A percentile compares a stretch with the other conserved stretches of the same genome.
Conservation (phyloP, 345 rosid genomes). For the Euphorbia pulcherrima region DNA sequence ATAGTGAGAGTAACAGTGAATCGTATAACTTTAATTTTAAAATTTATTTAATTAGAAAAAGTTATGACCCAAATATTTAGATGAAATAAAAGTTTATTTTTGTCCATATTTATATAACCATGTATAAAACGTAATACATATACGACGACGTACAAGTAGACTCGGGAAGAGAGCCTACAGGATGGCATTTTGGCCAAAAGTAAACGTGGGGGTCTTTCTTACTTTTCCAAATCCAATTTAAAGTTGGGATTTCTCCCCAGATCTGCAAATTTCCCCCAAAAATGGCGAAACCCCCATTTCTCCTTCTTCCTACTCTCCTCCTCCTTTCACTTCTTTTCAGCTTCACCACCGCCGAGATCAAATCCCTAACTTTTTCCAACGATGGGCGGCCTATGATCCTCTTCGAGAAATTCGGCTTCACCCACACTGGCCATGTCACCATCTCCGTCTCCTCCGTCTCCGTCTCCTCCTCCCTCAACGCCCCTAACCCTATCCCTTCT, state of each 20-base stretch:
- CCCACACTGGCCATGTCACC: slow-evolving; percentile 67
- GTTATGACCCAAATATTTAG: too few relatives aligned
- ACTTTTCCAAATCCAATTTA: background rate
- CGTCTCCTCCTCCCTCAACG: slow-evolving; percentile 44
- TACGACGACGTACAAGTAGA: background rate
- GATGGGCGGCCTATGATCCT: slow-evolving; percentile 93
- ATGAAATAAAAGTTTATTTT: too few relatives aligned
- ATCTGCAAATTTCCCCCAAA: background rate
- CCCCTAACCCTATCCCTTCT: slow-evolving; percentile 50
- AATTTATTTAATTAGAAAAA: too few relatives aligned
- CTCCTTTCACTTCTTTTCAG: background rate
- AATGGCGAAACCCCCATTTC: slow-evolving; percentile 44
- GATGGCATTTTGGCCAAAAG: background rate
- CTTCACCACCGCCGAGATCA: slow-evolving; percentile 23
- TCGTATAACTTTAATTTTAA: too few relatives aligned
- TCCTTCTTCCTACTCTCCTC: slow-evolving; percentile 20
- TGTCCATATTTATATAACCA: too few relatives aligned
- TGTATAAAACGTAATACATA: too few relatives aligned
- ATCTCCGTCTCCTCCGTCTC: slow-evolving; percentile 62
- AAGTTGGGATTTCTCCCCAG: background rate
- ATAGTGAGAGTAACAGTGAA: too few relatives aligned
- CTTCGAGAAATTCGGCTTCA: slow-evolving; percentile 94
- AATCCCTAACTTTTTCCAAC: slow-evolving; percentile 45
- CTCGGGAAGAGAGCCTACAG: background rate
- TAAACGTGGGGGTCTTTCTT: background rate